Percentiles rank a stretch among this genome's conserved stretches.
These are phyloP conservation scores for Fusarium mundagurra DNA, from an alignment of 2,329 filamentous ascomycete genomes.

Conservation along the genomic window DNA sequence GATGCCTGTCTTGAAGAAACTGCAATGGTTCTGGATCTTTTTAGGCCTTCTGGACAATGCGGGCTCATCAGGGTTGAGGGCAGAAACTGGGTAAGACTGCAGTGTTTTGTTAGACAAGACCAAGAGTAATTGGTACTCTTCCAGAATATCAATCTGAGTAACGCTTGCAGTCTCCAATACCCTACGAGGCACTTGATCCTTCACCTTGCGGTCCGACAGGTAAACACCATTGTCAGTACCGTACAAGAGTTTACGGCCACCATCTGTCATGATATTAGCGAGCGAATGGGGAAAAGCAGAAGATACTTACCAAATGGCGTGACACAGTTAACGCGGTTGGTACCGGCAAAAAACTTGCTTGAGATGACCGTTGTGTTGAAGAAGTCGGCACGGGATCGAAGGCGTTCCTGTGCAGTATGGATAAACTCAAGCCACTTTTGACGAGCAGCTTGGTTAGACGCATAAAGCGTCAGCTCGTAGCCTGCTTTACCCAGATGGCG, in stretches of 20 bases:
- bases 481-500: constrained; percentile 94
- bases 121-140: constrained; percentile 91
- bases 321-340: constrained; percentile 92
- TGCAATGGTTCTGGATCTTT: constrained; percentile 97
- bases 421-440: constrained; percentile 99
- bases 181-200: constrained; percentile 81
- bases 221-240: constrained; percentile 96
- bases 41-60: constrained; percentile 85
- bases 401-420: constrained; percentile 85
- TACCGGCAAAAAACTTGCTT: constrained; percentile 66
- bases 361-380: constrained; percentile 78
- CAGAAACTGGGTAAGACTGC: constrained; percentile 87
- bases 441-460: constrained; percentile 83
- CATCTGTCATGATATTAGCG: constrained; percentile 66
- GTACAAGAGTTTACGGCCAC: constrained; percentile 91
- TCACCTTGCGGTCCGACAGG: constrained; percentile 88
- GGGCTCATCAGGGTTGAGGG: constrained; percentile 84
- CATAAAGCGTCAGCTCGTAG: constrained; percentile 91
- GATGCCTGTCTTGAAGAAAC: constrained; percentile 98
- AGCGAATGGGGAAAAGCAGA: constrained; percentile 3
- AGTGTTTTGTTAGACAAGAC: constrained; percentile 94
- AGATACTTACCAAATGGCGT: constrained; percentile 80
- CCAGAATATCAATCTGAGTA: constrained; percentile 94
- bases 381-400: constrained; percentile 89
- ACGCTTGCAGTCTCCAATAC: constrained; percentile 89